Evolutionary conservation across 2,329 filamentous ascomycete species (phyloP).

Genomic region (Apiospora arundinis): DNA sequence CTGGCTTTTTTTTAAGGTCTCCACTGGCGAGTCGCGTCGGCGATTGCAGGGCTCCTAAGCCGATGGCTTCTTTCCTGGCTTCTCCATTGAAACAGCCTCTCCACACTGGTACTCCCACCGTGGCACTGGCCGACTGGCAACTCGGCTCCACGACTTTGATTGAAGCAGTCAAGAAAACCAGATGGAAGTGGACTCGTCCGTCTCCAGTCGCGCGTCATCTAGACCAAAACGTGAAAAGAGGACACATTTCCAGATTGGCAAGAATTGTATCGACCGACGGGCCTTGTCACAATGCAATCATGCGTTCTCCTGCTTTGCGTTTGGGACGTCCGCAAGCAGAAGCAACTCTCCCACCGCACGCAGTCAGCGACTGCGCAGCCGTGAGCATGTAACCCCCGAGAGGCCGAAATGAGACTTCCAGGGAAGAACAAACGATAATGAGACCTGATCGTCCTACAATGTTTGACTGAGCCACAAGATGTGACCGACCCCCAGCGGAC

Average conservation of each 20-base stretch:
- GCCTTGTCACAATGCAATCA: slow-evolving; percentile 11
- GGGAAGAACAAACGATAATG: slow-evolving; percentile 22
- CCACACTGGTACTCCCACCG: neutral
- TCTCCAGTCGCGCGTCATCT: slow-evolving; percentile 16
- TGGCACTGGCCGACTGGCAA: neutral
- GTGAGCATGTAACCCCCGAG: slow-evolving; percentile 19
- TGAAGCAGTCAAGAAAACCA: neutral
- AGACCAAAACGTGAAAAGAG: neutral
- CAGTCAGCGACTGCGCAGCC: slow-evolving; percentile 3
- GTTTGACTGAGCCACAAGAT: slow-evolving; percentile 18
- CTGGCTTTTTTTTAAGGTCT: slow-evolving; percentile 15
- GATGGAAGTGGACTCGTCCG: neutral
- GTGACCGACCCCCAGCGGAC: slow-evolving; percentile 6
- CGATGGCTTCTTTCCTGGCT: slow-evolving; percentile 7
- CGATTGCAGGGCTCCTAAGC: neutral
- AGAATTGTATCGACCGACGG: neutral
- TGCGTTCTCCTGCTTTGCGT: slow-evolving; percentile 8
- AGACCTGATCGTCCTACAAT: slow-evolving; percentile 20
- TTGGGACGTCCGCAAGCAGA: slow-evolving; percentile 7
- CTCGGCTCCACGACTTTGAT: slow-evolving; percentile 13
- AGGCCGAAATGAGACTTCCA: slow-evolving; percentile 19
- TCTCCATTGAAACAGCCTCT: slow-evolving; percentile 16
- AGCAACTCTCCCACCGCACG: slow-evolving; percentile 13
- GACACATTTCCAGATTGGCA: slow-evolving; percentile 7
- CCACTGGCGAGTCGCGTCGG: slow-evolving; percentile 17